phyloP scores from a whole-genome alignment of 1,139 yeast species.

The Pichia sp. region DNA sequence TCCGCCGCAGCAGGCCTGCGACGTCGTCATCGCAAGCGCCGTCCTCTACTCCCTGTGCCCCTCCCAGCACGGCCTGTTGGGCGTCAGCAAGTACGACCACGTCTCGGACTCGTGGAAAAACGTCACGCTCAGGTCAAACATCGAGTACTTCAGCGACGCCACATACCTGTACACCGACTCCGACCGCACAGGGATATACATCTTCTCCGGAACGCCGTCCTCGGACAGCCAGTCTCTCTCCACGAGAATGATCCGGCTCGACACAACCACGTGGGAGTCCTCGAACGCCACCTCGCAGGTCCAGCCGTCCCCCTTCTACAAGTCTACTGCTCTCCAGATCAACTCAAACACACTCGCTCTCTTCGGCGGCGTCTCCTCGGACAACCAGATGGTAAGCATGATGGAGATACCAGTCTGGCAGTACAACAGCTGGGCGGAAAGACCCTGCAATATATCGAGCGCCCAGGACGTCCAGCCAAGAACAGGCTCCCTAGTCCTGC shows the following conservation, averaged over 20 bases:
- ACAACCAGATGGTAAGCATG: slow-evolving; percentile 56
- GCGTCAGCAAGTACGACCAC: slow-evolving; percentile 21
- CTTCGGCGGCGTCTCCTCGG: slow-evolving; percentile 50
- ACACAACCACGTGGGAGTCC: slow-evolving; percentile 32
- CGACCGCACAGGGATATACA: slow-evolving; percentile 36
- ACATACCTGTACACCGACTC: slow-evolving; percentile 40
- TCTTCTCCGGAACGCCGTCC: slow-evolving; percentile 45
- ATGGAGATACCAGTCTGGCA: slow-evolving; percentile 60
- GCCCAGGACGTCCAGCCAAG: slow-evolving; percentile 42
- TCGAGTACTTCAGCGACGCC: slow-evolving; percentile 30
- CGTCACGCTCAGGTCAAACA: slow-evolving; percentile 17
- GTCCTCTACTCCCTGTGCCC: slow-evolving; percentile 27
- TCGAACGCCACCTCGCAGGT: slow-evolving; percentile 40
- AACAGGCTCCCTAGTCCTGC: slow-evolving; percentile 43
- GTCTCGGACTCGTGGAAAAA: slow-evolving; percentile 27
- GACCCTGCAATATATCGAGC: slow-evolving; percentile 31
- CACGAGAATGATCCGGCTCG: slow-evolving; percentile 37
- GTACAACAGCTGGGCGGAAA: slow-evolving; percentile 55
- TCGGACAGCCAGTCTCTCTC: slow-evolving; percentile 29
- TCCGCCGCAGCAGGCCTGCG: slow-evolving; percentile 29
- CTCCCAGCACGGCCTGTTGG: not conserved
- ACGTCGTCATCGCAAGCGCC: slow-evolving; percentile 21
- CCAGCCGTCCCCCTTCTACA: slow-evolving; percentile 48
- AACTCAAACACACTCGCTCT: slow-evolving; percentile 36
- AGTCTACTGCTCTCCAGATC: slow-evolving; percentile 36